phyloP scores from a whole-genome alignment of 768 basidiomycete genomes.

The Leucosporidium scottii region DNA sequence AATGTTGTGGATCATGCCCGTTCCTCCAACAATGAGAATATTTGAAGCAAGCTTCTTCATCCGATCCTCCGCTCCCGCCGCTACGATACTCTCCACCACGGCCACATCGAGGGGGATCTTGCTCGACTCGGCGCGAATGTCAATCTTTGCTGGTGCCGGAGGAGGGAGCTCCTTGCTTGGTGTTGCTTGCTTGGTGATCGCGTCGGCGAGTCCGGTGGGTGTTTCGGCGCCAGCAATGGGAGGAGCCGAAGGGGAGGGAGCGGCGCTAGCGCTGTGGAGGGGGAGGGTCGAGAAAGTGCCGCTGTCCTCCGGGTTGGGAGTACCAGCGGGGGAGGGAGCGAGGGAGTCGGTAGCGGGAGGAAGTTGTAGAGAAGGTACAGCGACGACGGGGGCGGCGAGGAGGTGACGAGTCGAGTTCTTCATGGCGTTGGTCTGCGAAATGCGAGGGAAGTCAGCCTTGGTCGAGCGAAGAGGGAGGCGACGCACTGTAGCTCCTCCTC shows the following conservation, averaged over 20 bases:
- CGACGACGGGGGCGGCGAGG: conserved; percentile 29
- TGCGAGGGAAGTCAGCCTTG: not conserved
- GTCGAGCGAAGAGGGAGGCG: conserved; percentile 2
- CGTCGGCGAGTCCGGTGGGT: not conserved
- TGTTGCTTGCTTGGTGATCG: conserved; percentile 18
- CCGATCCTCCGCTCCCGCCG: conserved; percentile 79
- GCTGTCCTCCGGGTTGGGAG: too few species aligned
- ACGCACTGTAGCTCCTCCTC: conserved; percentile 48
- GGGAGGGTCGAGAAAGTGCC: not conserved
- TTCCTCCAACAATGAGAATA: conserved; percentile 80
- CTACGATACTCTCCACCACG: conserved; percentile 83
- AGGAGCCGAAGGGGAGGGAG: conserved; percentile 3
- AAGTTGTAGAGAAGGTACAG: conserved; percentile 44
- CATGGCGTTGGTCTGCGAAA: conserved; percentile 75
- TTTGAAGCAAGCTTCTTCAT: conserved; percentile 81
- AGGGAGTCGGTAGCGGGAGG: too few species aligned
- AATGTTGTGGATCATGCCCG: conserved; percentile 71
- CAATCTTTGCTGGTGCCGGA: conserved; percentile 39
- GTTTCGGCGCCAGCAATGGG: not conserved
- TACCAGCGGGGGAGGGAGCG: too few species aligned
- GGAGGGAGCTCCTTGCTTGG: conserved; percentile 1
- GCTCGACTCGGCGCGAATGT: conserved; percentile 74
- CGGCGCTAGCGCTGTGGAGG: conserved; percentile 1
- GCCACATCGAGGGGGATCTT: conserved; percentile 88
- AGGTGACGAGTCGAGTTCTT: conserved; percentile 81